phyloP scores from a whole-genome alignment of 1,139 yeast species.

The Candida albicans region DNA sequence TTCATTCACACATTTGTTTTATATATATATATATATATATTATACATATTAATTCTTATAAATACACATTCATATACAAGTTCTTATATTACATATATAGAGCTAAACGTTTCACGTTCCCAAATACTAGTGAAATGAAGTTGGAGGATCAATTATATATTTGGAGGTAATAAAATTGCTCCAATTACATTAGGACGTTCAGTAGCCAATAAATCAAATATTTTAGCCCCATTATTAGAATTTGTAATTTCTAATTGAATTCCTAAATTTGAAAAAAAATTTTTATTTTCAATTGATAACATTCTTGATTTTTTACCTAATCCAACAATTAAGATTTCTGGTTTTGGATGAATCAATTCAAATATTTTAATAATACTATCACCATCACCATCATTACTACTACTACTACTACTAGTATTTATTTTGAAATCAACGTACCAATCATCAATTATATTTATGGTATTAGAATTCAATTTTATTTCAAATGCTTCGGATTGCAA shows the following conservation, averaged over 20 bases:
- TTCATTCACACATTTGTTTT: not conserved
- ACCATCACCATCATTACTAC: constrained; percentile 11
- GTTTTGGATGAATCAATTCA: constrained; percentile 67
- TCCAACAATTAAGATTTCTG: constrained; percentile 73
- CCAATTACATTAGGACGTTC: constrained; percentile 75
- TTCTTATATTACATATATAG: no score
- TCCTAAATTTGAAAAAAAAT: constrained; percentile 55
- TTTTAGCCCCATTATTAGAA: constrained; percentile 66
- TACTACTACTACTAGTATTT: no score
- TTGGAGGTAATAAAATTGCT: constrained; percentile 71
- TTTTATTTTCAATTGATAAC: constrained; percentile 54
- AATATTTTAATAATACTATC: constrained; percentile 47
- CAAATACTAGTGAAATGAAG: not conserved
- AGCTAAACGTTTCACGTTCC: no score
- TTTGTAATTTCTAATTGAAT: constrained; percentile 69
- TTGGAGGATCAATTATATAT: constrained; percentile 33
- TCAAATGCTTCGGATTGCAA: constrained; percentile 65
- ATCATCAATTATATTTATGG: constrained; percentile 36
- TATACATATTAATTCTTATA: not conserved
- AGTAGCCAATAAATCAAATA: constrained; percentile 73
- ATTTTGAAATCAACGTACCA: constrained; percentile 48
- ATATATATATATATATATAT: not conserved
- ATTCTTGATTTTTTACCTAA: constrained; percentile 64
- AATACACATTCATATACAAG: no score
- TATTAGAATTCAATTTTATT: constrained; percentile 42